A percentile compares a stretch with the other conserved stretches of the same genome.
Evolutionary conservation across 441 rosid genomes (phyloP).

Genomic region (Erodium texanum): DNA sequence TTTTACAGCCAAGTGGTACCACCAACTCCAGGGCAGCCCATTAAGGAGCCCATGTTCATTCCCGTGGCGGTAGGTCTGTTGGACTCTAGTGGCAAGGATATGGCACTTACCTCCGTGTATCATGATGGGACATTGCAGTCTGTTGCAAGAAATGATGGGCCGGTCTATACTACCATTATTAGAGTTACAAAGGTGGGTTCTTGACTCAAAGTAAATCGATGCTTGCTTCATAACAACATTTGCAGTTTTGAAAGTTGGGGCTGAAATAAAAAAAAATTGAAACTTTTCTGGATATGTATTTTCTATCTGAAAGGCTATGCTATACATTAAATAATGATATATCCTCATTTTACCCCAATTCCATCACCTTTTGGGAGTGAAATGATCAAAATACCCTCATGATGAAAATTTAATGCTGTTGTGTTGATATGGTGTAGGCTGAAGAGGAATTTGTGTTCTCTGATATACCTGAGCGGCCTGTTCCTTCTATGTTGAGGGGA

Average conservation of each 20-base stretch:
- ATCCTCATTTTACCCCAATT: too few relatives aligned
- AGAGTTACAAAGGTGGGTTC: slow-evolving; percentile 69
- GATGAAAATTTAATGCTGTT: not conserved
- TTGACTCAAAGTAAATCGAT: slow-evolving; percentile 11
- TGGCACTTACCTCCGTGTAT: slow-evolving; percentile 54
- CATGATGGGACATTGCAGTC: slow-evolving; percentile 55
- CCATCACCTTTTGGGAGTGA: too few relatives aligned
- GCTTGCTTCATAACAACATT: slow-evolving; percentile 5
- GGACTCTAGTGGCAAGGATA: slow-evolving; percentile 73
- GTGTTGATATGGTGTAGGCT: slow-evolving; percentile 45
- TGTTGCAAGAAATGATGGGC: slow-evolving; percentile 38
- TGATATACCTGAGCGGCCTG: slow-evolving; percentile 63
- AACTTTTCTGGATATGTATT: too few relatives aligned
- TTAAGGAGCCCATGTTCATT: slow-evolving; percentile 89
- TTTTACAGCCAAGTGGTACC: slow-evolving; percentile 75
- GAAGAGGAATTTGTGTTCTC: slow-evolving; percentile 89
- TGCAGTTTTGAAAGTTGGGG: not conserved
- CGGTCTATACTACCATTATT: slow-evolving; percentile 52
- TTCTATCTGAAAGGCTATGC: too few relatives aligned
- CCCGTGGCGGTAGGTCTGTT: slow-evolving; percentile 77
- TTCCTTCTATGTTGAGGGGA: slow-evolving; percentile 81
- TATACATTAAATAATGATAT: too few relatives aligned
- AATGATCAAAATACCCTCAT: too few relatives aligned
- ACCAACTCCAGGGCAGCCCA: slow-evolving; percentile 80
- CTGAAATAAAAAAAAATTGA: not conserved